phyloP scores from a whole-genome alignment of 164 flowering plant genomes.

The Litsea cubeba region DNA sequence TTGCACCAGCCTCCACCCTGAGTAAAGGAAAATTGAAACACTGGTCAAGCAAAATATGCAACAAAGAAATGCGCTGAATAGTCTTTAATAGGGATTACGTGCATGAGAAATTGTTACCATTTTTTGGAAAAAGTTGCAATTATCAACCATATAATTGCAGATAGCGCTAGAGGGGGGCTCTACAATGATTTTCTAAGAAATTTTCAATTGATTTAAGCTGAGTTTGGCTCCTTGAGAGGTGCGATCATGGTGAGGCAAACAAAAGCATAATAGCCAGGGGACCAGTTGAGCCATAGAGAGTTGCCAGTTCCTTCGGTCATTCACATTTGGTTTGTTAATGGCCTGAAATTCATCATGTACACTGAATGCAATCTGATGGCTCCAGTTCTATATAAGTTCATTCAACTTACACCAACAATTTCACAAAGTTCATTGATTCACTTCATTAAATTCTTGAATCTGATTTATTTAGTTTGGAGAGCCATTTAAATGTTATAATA shows the following conservation, averaged over 20 bases:
- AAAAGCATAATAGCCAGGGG: no score
- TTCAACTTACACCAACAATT: neutral
- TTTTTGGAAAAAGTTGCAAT: neutral
- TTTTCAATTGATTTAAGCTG: neutral
- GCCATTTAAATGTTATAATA: neutral
- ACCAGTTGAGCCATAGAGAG: no score
- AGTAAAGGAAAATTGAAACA: neutral
- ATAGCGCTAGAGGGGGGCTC: neutral
- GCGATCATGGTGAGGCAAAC: no score
- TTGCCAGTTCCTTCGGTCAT: neutral
- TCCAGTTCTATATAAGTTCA: neutral
- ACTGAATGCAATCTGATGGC: no score
- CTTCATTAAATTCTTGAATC: neutral
- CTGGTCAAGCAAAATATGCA: neutral
- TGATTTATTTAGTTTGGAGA: neutral
- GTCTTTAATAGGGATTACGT: neutral
- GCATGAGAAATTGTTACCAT: neutral
- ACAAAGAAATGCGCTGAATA: neutral
- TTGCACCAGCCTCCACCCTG: conserved; percentile 99
- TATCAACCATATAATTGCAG: no score
- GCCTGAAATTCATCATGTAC: no score
- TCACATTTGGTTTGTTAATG: neutral
- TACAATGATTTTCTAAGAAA: neutral
- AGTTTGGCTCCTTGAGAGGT: no score
- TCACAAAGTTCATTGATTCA: neutral